A percentile compares a stretch with the other conserved stretches of the same genome.
Conservation (phyloP, 2,329 filamentous ascomycete species). For the Colletotrichum tropicale region DNA sequence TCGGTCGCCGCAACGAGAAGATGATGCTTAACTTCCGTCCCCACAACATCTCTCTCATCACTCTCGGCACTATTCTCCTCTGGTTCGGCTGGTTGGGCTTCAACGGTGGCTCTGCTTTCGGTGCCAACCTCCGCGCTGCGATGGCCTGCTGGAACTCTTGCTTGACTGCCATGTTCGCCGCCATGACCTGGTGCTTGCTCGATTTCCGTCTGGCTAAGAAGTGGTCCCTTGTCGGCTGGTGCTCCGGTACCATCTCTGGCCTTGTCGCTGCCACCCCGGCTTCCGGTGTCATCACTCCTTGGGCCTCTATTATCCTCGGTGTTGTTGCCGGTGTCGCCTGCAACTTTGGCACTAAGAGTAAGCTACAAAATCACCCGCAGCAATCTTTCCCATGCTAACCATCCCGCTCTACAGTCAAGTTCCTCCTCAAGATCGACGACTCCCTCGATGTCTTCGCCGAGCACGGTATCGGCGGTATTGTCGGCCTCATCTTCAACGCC, state of each 20-base stretch:
- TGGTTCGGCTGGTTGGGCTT: slow-evolving; percentile 99
- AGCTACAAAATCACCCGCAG: neutral
- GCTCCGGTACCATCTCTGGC: slow-evolving; percentile 73
- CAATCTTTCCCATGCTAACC: neutral
- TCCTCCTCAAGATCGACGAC: slow-evolving; percentile 69
- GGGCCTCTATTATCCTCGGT: slow-evolving; percentile 71
- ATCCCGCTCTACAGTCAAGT: slow-evolving; percentile 52
- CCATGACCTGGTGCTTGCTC: slow-evolving; percentile 92
- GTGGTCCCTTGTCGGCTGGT: slow-evolving; percentile 84
- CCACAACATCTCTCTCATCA: slow-evolving; percentile 97
- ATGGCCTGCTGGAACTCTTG: slow-evolving; percentile 99
- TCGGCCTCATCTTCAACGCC: slow-evolving; percentile 75
- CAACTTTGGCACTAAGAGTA: slow-evolving; percentile 71
- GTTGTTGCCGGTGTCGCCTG: slow-evolving; percentile 68
- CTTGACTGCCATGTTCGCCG: slow-evolving; percentile 88
- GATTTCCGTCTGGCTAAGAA: slow-evolving; percentile 94
- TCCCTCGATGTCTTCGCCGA: slow-evolving; percentile 76
- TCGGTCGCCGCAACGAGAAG: slow-evolving; percentile 95
- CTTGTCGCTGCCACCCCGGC: slow-evolving; percentile 74
- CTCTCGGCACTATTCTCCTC: slow-evolving; percentile 91
- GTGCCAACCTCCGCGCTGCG: slow-evolving; percentile 89
- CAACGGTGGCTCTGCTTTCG: slow-evolving; percentile 95
- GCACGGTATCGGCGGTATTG: slow-evolving; percentile 72
- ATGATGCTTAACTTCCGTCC: slow-evolving; percentile 99
- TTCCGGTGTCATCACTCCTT: slow-evolving; percentile 71